A percentile compares a stretch with the other conserved stretches of the same genome.
Evolutionary conservation across 495 filamentous ascomycete genomes (phyloP).

Genomic region (Sporormia fimetaria): DNA sequence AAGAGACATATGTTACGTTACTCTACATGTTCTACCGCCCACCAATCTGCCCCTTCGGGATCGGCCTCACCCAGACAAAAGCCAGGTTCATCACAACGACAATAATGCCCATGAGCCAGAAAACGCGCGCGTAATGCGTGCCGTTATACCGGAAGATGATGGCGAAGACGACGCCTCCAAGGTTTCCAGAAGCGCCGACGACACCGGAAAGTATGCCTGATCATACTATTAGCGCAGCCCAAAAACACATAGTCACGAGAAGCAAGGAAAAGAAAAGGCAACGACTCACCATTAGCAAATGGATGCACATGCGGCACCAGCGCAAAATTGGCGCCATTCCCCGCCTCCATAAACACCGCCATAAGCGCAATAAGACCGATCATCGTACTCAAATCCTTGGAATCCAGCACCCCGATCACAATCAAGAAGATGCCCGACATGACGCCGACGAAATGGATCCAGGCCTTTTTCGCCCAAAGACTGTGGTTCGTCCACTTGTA

Average conservation of each 20-base stretch:
- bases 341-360: constrained; percentile 72
- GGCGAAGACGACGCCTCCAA: constrained; percentile 78
- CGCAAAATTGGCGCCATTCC: constrained; percentile 78
- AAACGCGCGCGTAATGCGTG: constrained; percentile 50
- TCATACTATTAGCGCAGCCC: background rate
- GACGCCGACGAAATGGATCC: constrained; percentile 52
- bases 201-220: constrained; percentile 59
- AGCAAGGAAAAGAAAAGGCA: constrained; percentile 1
- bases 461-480: constrained; percentile 67
- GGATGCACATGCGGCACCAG: constrained; percentile 79
- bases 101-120: constrained; percentile 79
- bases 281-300: constrained; percentile 54
- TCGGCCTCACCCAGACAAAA: constrained; percentile 60
- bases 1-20: too few species aligned
- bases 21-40: constrained; percentile 46
- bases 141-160: constrained; percentile 74
- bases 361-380: constrained; percentile 64
- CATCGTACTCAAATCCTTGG: constrained; percentile 50
- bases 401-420: constrained; percentile 56
- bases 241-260: too few species aligned
- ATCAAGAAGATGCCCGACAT: constrained; percentile 56
- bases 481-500: constrained; percentile 47
- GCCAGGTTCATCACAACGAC: constrained; percentile 54
- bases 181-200: constrained; percentile 68
- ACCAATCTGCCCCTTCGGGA: constrained; percentile 58